phyloP scores from a whole-genome alignment of 371 early-diverging fungal species.

The Mortierella sp. region DNA sequence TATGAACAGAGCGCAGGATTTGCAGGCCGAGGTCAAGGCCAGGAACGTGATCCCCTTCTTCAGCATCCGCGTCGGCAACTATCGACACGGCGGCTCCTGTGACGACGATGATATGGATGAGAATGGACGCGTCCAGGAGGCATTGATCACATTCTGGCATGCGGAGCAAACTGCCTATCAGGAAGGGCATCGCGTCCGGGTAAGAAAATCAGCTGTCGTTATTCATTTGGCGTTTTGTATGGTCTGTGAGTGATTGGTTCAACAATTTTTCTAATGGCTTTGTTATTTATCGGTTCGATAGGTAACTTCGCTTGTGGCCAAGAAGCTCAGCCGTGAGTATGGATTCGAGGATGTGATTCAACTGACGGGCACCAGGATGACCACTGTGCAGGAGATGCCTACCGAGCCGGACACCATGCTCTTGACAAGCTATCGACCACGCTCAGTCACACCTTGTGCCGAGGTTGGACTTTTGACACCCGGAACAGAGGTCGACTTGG shows the following conservation, averaged over 20 bases:
- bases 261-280: background rate
- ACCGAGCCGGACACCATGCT: constrained; percentile 26
- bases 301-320: constrained; percentile 61
- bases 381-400: constrained; percentile 60
- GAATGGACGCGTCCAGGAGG: constrained; percentile 33
- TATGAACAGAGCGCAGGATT: constrained; percentile 34
- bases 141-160: constrained; percentile 68
- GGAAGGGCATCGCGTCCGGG: constrained; percentile 71
- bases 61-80: constrained; percentile 26
- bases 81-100: constrained; percentile 58
- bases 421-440: constrained; percentile 61
- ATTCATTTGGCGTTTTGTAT: constrained; percentile 9
- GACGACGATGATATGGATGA: constrained; percentile 56
- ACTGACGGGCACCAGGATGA: constrained; percentile 60
- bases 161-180: constrained; percentile 57
- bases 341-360: constrained; percentile 45
- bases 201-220: constrained; percentile 20
- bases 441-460: constrained; percentile 58
- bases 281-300: constrained; percentile 26
- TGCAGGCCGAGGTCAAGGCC: constrained; percentile 9
- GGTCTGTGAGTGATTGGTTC: constrained; percentile 8
- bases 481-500: constrained; percentile 69
- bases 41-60: constrained; percentile 33
- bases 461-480: constrained; percentile 48
- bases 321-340: constrained; percentile 51